Conservation (phyloP, 1,284 basidiomycete species). For the Phellopilus nigrolimitatus region DNA sequence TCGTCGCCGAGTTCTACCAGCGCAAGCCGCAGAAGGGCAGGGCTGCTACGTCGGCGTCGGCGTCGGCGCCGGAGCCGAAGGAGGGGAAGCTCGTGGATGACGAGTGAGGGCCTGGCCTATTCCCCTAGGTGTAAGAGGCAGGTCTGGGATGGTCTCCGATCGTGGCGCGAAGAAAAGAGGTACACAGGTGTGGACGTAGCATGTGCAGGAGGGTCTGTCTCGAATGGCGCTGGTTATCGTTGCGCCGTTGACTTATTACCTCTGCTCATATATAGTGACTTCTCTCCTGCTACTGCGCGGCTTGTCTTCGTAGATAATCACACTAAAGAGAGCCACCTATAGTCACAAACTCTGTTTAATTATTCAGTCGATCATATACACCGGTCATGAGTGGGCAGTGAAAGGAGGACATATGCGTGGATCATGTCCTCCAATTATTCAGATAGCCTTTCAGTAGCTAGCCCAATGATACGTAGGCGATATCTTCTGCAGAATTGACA, state of each 20-base stretch:
- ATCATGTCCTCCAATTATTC: too few species aligned
- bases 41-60: constrained; percentile 42
- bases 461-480: too few species aligned
- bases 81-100: constrained; percentile 61
- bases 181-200: neutral
- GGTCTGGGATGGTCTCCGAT: too few species aligned
- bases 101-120: constrained; percentile 2
- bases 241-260: too few species aligned
- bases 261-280: too few species aligned
- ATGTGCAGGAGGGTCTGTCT: neutral
- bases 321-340: neutral
- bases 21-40: constrained; percentile 72
- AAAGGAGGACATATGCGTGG: too few species aligned
- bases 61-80: constrained; percentile 35
- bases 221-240: neutral
- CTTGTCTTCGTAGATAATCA: neutral
- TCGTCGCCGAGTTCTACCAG: constrained; percentile 81
- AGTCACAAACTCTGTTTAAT: neutral
- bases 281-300: neutral
- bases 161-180: too few species aligned
- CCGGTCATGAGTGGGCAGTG: too few species aligned
- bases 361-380: neutral
- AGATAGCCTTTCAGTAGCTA: too few species aligned
- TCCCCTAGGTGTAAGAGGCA: too few species aligned
- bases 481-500: too few species aligned